Conservation (phyloP, 805 yeast species). For the Zygotorulaspora danielsina region DNA sequence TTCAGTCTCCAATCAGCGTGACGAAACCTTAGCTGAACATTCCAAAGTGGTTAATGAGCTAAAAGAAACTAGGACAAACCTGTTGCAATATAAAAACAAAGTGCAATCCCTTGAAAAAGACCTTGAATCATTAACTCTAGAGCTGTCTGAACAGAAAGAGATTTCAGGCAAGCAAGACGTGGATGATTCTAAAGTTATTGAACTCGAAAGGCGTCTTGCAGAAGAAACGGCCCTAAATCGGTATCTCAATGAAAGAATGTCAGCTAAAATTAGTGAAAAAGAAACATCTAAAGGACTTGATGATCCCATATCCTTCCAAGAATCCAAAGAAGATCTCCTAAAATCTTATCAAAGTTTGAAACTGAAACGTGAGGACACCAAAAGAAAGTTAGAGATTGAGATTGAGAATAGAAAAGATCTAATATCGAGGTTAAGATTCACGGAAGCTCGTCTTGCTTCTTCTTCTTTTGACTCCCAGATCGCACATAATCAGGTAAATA, state of each 20-base stretch:
- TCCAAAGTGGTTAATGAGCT: conserved; percentile 28
- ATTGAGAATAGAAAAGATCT: conserved; percentile 41
- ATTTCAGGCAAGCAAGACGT: conserved; percentile 34
- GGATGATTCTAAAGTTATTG: conserved; percentile 31
- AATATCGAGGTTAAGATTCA: conserved; percentile 52
- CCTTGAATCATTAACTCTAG: conserved; percentile 32
- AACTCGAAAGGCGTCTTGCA: conserved; percentile 35
- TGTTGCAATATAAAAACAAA: conserved; percentile 23
- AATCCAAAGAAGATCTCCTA: conserved; percentile 14
- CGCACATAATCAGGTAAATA: conserved; percentile 41
- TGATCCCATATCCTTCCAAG: conserved; percentile 6
- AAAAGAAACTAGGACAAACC: conserved; percentile 27
- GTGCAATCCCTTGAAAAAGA: conserved; percentile 44
- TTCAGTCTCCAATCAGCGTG: conserved; percentile 32
- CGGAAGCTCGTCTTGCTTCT: conserved; percentile 63
- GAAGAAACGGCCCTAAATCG: conserved; percentile 33
- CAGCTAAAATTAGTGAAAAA: conserved; percentile 10
- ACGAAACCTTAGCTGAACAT: conserved; percentile 29
- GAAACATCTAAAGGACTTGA: conserved; percentile 11
- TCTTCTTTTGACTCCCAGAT: conserved; percentile 56
- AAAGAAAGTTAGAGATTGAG: conserved; percentile 47
- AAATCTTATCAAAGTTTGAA: conserved; percentile 41
- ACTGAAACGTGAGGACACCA: conserved; percentile 49
- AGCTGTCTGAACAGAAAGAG: conserved; percentile 14
- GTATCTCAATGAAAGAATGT: conserved; percentile 30